Evolutionary conservation across 164 flowering plant species (phyloP), one percentile per base, ranked within the genome.

Genomic region (Cinnamomum micranthum): DNA sequence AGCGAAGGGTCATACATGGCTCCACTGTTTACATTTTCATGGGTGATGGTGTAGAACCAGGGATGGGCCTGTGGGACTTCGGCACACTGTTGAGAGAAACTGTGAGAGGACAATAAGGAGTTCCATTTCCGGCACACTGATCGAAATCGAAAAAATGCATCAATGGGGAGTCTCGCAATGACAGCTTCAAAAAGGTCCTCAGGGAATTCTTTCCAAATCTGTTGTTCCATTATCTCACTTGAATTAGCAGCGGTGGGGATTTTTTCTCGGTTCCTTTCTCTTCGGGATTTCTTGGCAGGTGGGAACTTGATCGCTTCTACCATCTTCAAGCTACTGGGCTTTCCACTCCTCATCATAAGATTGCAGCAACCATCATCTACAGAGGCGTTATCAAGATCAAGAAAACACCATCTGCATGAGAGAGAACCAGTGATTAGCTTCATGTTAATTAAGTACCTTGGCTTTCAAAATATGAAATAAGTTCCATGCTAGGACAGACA

Each of bases 121-220:
- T 91, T 89, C 99, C 97, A 95, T 79, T 89, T 92, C 67, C 80
- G 78, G 81, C 96, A 92, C 71, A 95, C 97, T n/a, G 93, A 82
- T 15, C 96, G 91, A 59, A 90, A 91, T 25, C 90, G 94, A 80
- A 93, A 93, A 72, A 93, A 87, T 47, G 93, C 78, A 14, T 91
- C 88, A 47, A 87, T 72, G 1, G 99, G 99, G 71, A 95, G 91
- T 75, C 98, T 85, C 20, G 99, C 97, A 80, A 93, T 85, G 19
- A 95, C 97, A 75, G 92, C 91, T 83, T 95, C 98, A 77, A 86
- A 86, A 20, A 95, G 94, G 81, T 95, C 99, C 78, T 93, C 97
- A 0, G 99, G 99, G 65, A 95, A 87, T 69, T 92, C 93, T 81
- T 91, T 91, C 99, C 99, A 95, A 67, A 95, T 92, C 7, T 81